Base-by-base conservation (phyloP, 1,284 basidiomycete species). In the Sanghuangporus sanghuang region DNA sequence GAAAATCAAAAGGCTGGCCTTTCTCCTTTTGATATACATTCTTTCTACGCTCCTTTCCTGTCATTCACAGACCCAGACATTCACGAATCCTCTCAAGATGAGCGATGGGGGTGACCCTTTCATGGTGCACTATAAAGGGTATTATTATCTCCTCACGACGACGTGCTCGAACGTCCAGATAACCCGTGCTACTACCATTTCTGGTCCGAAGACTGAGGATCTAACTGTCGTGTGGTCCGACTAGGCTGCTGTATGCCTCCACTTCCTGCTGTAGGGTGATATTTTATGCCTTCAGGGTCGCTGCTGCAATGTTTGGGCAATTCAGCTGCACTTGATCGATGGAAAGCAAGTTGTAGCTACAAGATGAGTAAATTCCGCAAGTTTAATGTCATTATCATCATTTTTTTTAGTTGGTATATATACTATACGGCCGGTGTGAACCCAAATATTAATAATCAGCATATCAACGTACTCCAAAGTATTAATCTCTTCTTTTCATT, bases 121-220 rank as follows among this genome's bases (percentile, higher is more conserved):
- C 68, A 76, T 77, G 72, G 73, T 74, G 8, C 76, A 71, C 63
- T 70, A 73, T n/a, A n/a, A n/a, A n/a, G n/a, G n/a, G n/a, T n/a
- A n/a, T 57, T 77, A 75, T 63, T 76, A n/a, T 61, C 64, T 77
- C 39, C 74, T 72, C n/a, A 71, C 75, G 0, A 78, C 77, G 2
- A 77, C 77, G 2, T 78, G 77, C 77, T 71, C 67, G 8, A 75
- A 77, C 57, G 73, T 78, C 53, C 74, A 77, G 62, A 73, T 77
- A 36, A 73, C 75, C 14, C 72, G 75, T 21, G 75, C 73, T n/a
- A 75, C 74, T n/a, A 77, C 75, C 1, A 71, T 78, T 53, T 69
- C 57, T 1, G 76, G 74, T 6, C 66, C 78, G 62, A 77, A 79
- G 68, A 75, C 72, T 14, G 76, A 75, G 1, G 68, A 71, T 1